A percentile compares a stretch with the other conserved stretches of the same genome.
phyloP scores from a whole-genome alignment of 2,329 filamentous ascomycete species.

The Chaetomium sp. region DNA sequence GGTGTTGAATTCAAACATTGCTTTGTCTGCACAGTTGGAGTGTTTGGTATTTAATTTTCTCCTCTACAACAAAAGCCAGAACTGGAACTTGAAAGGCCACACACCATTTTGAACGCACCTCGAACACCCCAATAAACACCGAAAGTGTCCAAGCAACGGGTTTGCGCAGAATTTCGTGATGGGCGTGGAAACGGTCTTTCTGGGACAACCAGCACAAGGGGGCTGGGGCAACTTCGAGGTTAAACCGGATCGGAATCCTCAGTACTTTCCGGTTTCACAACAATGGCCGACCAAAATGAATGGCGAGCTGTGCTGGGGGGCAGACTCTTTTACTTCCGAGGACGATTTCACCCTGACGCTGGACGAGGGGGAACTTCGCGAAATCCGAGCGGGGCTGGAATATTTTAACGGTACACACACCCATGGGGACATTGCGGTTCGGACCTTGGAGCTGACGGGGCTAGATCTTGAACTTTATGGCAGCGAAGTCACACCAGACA shows the following conservation, averaged over 20 bases:
- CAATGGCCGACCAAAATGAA: conserved; percentile 18
- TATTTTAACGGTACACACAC: conserved; percentile 26
- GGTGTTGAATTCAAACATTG: neutral
- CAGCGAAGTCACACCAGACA: conserved; percentile 33
- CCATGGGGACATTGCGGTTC: neutral
- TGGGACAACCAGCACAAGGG: neutral
- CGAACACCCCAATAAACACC: neutral
- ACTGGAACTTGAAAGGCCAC: no score
- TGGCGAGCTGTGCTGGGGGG: conserved; percentile 19
- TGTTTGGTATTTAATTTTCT: no score
- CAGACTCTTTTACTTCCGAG: conserved; percentile 14
- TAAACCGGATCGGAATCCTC: conserved; percentile 9
- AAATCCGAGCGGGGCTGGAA: conserved; percentile 25
- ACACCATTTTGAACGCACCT: no score
- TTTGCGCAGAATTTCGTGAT: conserved; percentile 1
- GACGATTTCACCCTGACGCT: conserved; percentile 24
- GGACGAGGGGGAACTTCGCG: conserved; percentile 23
- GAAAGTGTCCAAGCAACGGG: neutral
- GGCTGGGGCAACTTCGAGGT: conserved; percentile 10
- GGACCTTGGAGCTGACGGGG: neutral
- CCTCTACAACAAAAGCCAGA: neutral
- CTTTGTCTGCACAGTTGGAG: no score
- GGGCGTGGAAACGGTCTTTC: conserved; percentile 17
- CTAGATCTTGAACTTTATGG: conserved; percentile 18
- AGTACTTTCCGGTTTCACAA: neutral